Base-by-base conservation (phyloP, 2,329 filamentous ascomycete genomes). In the Colletotrichum sp. region DNA sequence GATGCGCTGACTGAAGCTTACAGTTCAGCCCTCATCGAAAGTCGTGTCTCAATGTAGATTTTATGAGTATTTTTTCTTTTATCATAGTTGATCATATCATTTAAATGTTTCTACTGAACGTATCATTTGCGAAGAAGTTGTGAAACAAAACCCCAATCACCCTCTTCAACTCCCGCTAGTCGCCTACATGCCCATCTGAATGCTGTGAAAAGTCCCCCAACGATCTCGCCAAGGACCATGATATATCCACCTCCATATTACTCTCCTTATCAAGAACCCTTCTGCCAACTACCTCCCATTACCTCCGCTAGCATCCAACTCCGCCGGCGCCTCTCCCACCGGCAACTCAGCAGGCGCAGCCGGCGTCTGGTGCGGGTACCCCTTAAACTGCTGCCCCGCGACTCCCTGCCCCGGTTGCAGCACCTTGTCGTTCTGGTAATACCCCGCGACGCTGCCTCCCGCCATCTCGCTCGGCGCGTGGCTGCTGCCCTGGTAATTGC, bases 361-460 rank as follows among this genome's bases (percentile, higher is more conserved):
- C 12, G 71, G 32, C 52, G 30, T 8, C 55, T 34, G 25, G 12
- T 71, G 68, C 9, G 68, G 68, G 15, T 66, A 75, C 27, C 57
- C 69, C 57, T 72, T 68, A 34, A 68, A 68, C 57, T 75, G 73
- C 59, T 72, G n/a, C 36, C 15, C 61, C 16, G 36, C 57, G 9
- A 25, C 32, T 5, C 27, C 28, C 28, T 36, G 64, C 16, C n/a
- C 34, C 6, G 73, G 44, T 8, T 64, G 63, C 59, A 75, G 44
- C 44, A 75, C 69, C 73, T 75, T 73, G n/a, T 75, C 70, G 39
- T 73, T 75, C 27, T 75, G 65, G 19, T 75, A 75, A 34, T 75
- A 75, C 15, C 59, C 70, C 1, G 63, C 70, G 13, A 73, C 36
- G 19, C 65, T 22, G 0, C 64, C 71, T 30, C 57, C 73, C 2